These are phyloP conservation scores for Clarireedia sp. DNA, from an alignment of 2,329 filamentous ascomycete species.

Conservation along the genomic window DNA sequence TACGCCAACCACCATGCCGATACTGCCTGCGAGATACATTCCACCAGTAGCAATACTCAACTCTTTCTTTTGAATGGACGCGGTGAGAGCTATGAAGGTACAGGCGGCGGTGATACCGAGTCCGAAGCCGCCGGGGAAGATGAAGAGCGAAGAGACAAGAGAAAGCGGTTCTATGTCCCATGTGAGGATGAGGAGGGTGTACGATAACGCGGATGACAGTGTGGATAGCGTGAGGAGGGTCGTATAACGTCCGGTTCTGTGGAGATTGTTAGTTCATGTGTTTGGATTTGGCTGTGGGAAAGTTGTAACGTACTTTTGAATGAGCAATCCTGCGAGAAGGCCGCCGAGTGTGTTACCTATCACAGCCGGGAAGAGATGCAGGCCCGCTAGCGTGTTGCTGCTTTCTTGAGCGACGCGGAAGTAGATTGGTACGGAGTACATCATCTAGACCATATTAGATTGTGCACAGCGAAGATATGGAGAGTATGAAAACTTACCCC, in stretches of 20 bases:
- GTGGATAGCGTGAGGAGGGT: conserved; percentile 43
- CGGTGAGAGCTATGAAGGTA: conserved; percentile 42
- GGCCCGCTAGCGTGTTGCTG: conserved; percentile 49
- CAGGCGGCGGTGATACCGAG: conserved; percentile 39
- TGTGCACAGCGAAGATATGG: neutral
- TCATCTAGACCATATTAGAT: conserved; percentile 34
- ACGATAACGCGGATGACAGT: conserved; percentile 41
- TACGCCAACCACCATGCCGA: conserved; percentile 21
- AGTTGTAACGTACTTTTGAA: conserved; percentile 23
- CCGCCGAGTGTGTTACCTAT: conserved; percentile 59
- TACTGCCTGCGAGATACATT: conserved; percentile 33
- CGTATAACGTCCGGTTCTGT: conserved; percentile 50
- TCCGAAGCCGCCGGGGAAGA: conserved; percentile 48
- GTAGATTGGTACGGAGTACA: conserved; percentile 61
- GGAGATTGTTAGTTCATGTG: neutral
- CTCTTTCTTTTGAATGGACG: conserved; percentile 36
- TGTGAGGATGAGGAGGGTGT: conserved; percentile 43
- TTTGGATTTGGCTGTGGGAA: neutral
- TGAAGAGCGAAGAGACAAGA: conserved; percentile 48
- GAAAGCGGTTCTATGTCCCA: conserved; percentile 52
- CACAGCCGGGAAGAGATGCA: conserved; percentile 60
- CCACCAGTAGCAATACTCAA: conserved; percentile 43
- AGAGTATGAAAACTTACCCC: conserved; percentile 34
- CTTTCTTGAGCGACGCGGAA: conserved; percentile 55
- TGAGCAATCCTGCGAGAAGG: conserved; percentile 43